Percentiles rank a stretch among this genome's conserved stretches.
Evolutionary conservation across 345 rosid genomes (phyloP).

Genomic region (thale cress (Arabidopsis thaliana)): TAIR10.1 NC_003076.8:19478501-19479000

Average conservation of each 20-base stretch:
- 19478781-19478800: constrained; percentile 76
- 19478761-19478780: constrained; percentile 60
- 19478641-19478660: constrained; percentile 87
- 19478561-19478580: constrained; percentile 60
- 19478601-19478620: constrained; percentile 81
- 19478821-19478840: constrained; percentile 79
- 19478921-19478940: constrained; percentile 1
- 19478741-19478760: constrained; percentile 69
- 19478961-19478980: no score
- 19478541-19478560: constrained; percentile 79
- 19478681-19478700: constrained; percentile 85
- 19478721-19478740: constrained; percentile 71
- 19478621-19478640: constrained; percentile 81
- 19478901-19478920: constrained; percentile 10
- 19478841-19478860: constrained; percentile 72
- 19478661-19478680: constrained; percentile 74
- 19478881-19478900: constrained; percentile 27
- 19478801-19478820: constrained; percentile 87
- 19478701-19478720: constrained; percentile 70
- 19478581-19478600: constrained; percentile 75
- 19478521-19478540: constrained; percentile 86
- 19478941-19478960: neutral
- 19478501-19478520: constrained; percentile 78
- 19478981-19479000: no score
- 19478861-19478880: constrained; percentile 66